Evolutionary conservation across 345 rosid species (phyloP).

Genomic region (Euphorbia pulcherrima): DNA sequence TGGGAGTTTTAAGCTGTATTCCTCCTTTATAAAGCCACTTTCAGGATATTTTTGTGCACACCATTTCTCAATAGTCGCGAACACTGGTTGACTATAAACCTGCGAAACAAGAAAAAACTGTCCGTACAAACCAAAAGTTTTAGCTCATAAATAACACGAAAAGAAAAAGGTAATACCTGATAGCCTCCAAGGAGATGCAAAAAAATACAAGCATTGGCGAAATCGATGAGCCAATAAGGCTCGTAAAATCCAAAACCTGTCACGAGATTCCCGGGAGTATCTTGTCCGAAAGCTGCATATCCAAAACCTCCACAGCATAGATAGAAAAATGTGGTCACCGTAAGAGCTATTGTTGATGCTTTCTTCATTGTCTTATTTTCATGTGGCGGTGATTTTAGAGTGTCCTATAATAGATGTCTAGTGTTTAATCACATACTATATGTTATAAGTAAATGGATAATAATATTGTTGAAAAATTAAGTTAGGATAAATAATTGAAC

Average conservation of each 20-base stretch:
- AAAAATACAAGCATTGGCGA: constrained; percentile 47
- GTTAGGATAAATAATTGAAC: no score
- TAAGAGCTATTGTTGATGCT: constrained; percentile 32
- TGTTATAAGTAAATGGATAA: not conserved
- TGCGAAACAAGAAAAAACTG: constrained; percentile 13
- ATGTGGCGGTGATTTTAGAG: constrained; percentile 38
- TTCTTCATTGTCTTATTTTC: constrained; percentile 47
- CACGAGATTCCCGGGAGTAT: constrained; percentile 50
- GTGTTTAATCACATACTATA: no score
- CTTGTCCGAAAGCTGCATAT: constrained; percentile 50
- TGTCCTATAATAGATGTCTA: constrained; percentile 3
- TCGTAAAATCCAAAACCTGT: constrained; percentile 51
- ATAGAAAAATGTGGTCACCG: constrained; percentile 37
- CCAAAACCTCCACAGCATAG: constrained; percentile 43
- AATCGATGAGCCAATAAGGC: constrained; percentile 49
- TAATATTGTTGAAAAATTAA: no score
- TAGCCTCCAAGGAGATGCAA: constrained; percentile 51
- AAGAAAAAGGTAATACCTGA: no score
- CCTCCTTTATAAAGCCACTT: constrained; percentile 29
- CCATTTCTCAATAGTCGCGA: constrained; percentile 43
- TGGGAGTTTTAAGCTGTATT: constrained; percentile 35
- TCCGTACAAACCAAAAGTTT: no score
- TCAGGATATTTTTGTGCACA: constrained; percentile 37
- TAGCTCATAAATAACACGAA: no score
- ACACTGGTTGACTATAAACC: constrained; percentile 56